A percentile compares a stretch with the other conserved stretches of the same genome.
Conservation (phyloP, 305 asterid genomes). For the Fraxinus floribunda region DNA sequence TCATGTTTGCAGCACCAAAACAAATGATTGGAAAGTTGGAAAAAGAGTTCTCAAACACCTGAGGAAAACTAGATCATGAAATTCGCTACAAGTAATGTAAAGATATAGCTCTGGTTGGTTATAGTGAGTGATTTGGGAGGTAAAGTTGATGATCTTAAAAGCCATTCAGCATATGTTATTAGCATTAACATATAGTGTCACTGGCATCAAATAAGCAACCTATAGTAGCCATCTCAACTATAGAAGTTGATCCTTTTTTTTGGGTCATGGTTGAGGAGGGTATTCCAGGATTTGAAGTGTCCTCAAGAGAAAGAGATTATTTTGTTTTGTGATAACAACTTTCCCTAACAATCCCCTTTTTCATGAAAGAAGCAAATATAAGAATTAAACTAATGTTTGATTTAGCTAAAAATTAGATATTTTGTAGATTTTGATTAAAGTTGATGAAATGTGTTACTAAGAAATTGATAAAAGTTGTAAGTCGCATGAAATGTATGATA, state of each 20-base stretch:
- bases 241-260: neutral
- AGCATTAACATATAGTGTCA: neutral
- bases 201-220: neutral
- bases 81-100: neutral
- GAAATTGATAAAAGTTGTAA: no score
- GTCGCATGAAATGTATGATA: no score
- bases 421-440: no score
- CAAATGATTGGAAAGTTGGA: neutral
- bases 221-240: neutral
- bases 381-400: neutral
- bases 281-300: neutral
- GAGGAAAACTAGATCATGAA: neutral
- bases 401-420: no score
- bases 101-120: neutral
- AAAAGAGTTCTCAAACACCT: neutral
- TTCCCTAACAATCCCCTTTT: neutral
- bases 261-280: neutral
- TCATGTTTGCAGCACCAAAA: neutral
- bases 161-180: neutral
- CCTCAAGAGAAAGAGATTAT: neutral
- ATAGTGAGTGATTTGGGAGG: neutral
- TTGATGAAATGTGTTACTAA: no score
- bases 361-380: neutral
- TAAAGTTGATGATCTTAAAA: neutral
- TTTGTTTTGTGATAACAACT: neutral